These are phyloP conservation scores for Leccinum rimulosum DNA, from an alignment of 768 basidiomycete species.

Conservation along the genomic window DNA sequence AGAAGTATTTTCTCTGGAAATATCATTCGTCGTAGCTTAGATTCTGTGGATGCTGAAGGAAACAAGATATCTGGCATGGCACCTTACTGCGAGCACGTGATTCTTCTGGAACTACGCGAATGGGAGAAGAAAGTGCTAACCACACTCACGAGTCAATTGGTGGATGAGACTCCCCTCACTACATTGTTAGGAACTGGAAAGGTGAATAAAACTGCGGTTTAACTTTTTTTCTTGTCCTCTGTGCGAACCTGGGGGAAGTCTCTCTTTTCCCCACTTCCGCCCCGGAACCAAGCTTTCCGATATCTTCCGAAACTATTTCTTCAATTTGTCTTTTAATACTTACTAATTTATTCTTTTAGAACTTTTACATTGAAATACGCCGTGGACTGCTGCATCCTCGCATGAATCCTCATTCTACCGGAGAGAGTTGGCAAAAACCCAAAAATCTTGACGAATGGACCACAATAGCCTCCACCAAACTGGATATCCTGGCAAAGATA, in stretches of 20 bases:
- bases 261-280: not conserved
- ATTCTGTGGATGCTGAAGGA: not conserved
- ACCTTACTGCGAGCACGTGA: slow-evolving; percentile 1
- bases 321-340: too few species aligned
- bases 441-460: not conserved
- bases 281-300: too few species aligned
- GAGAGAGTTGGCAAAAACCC: not conserved
- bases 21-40: slow-evolving; percentile 2
- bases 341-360: too few species aligned
- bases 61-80: not conserved
- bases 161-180: too few species aligned
- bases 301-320: too few species aligned
- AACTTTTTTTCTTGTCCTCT: too few species aligned
- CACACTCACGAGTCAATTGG: not conserved
- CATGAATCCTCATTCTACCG: not conserved
- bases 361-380: slow-evolving; percentile 6
- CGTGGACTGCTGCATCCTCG: not conserved
- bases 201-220: not conserved
- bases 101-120: not conserved
- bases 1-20: not conserved
- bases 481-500: not conserved
- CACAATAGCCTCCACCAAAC: not conserved
- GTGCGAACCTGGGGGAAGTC: too few species aligned
- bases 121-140: slow-evolving; percentile 3
- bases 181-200: too few species aligned